phyloP scores from a whole-genome alignment of 768 basidiomycete species.

The Lyophyllum semitale region DNA sequence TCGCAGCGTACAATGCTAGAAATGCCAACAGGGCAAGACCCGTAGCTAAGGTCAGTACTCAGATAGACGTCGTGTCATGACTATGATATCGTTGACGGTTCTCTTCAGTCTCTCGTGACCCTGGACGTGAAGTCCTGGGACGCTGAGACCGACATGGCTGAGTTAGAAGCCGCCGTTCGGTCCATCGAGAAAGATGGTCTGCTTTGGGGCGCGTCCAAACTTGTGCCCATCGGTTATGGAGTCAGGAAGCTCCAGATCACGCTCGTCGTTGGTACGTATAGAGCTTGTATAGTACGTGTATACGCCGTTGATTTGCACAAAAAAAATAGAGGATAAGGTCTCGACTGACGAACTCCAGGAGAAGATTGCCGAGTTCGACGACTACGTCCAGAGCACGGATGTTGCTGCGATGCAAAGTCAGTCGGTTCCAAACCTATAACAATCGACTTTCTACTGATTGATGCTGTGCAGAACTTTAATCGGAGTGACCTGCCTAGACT shows the following conservation, averaged over 20 bases:
- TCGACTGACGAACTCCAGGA: conserved; percentile 94
- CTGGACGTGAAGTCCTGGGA: conserved; percentile 99
- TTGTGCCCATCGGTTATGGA: conserved; percentile 88
- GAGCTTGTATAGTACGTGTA: neutral
- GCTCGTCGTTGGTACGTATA: conserved; percentile 53
- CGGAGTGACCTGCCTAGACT: no score
- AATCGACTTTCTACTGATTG: conserved; percentile 16
- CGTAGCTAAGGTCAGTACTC: conserved; percentile 73
- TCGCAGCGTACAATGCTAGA: conserved; percentile 90
- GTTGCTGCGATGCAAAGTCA: conserved; percentile 93
- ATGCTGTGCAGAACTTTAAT: conserved; percentile 19
- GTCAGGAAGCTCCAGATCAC: conserved; percentile 89
- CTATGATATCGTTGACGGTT: conserved; percentile 4
- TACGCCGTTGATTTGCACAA: conserved; percentile 2
- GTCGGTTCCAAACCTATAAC: conserved; percentile 20
- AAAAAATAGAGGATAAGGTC: conserved; percentile 86
- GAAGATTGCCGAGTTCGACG: conserved; percentile 80
- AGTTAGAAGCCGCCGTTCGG: conserved; percentile 80
- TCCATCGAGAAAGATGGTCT: conserved; percentile 88
- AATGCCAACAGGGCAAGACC: conserved; percentile 91
- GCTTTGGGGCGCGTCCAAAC: conserved; percentile 93
- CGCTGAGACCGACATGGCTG: conserved; percentile 96
- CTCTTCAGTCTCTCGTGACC: conserved; percentile 87
- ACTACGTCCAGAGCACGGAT: conserved; percentile 90
- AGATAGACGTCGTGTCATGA: conserved; percentile 1